Conservation (phyloP, 768 basidiomycete genomes). For the Russula earlei region DNA sequence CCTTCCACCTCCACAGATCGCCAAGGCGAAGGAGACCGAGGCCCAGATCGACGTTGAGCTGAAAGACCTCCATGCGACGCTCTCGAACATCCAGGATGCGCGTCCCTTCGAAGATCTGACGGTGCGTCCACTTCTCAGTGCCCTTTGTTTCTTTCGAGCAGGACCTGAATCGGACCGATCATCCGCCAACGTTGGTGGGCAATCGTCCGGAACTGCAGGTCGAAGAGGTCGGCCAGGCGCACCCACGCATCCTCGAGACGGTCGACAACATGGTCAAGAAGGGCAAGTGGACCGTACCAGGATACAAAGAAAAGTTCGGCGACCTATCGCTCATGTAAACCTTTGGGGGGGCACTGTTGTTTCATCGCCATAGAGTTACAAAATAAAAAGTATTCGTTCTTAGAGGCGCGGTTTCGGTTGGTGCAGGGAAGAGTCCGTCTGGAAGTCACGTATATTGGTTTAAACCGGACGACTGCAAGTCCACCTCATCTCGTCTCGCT, state of each 20-base stretch:
- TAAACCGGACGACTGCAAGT: too few species aligned
- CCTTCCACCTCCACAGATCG: slow-evolving; percentile 43
- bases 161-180: not conserved
- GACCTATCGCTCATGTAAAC: slow-evolving; percentile 83
- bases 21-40: slow-evolving; percentile 82
- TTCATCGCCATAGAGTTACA: slow-evolving; percentile 3
- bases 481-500: too few species aligned
- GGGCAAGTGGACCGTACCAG: slow-evolving; percentile 98
- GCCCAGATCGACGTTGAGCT: slow-evolving; percentile 86
- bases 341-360: not conserved
- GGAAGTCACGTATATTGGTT: too few species aligned
- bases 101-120: slow-evolving; percentile 97
- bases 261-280: slow-evolving; percentile 95
- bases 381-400: not conserved
- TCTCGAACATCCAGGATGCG: slow-evolving; percentile 94
- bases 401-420: too few species aligned
- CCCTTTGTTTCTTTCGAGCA: not conserved
- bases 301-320: slow-evolving; percentile 95
- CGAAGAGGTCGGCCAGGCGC: slow-evolving; percentile 83
- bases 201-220: too few species aligned
- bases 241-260: slow-evolving; percentile 84
- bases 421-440: too few species aligned
- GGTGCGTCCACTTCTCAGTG: slow-evolving; percentile 37
- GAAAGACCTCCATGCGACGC: slow-evolving; percentile 82
- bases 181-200: not conserved